Percentiles rank a stretch among this genome's conserved stretches.
Conservation (phyloP, 176 grass and related monocot species). For the Oryza glaberrima region DNA sequence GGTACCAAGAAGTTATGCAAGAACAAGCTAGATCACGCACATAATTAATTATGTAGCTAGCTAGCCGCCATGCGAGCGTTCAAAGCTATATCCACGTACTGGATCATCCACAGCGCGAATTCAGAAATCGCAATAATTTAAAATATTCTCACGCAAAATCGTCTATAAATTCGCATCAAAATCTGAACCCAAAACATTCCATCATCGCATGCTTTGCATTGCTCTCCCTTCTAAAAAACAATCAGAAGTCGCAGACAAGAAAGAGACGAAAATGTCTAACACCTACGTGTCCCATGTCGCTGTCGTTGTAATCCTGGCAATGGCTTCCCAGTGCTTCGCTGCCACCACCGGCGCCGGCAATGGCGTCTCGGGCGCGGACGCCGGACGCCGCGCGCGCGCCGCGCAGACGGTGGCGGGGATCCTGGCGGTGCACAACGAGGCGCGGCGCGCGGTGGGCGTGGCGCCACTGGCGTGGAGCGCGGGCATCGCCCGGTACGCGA, state of each 20-base stretch:
- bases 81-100: conserved; percentile 14
- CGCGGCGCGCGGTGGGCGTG: conserved; percentile 46
- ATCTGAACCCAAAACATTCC: not conserved
- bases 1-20: not conserved
- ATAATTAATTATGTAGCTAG: not conserved
- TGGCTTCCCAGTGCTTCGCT: not conserved
- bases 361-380: not conserved
- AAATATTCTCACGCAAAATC: not conserved
- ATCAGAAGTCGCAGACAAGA: not conserved
- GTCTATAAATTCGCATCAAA: conserved; percentile 9
- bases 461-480: conserved; percentile 50
- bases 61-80: conserved; percentile 37
- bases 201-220: not conserved
- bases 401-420: conserved; percentile 11
- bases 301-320: conserved; percentile 11
- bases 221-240: too few species aligned
- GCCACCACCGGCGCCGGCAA: not conserved
- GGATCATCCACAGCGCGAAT: not conserved
- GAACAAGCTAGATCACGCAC: conserved; percentile 24
- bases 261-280: not conserved
- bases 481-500: conserved; percentile 36
- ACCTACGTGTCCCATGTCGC: not conserved
- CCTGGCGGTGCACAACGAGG: conserved; percentile 51
- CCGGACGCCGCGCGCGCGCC: not conserved
- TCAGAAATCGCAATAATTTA: too few species aligned